These are phyloP conservation scores for Eucalyptus sp. DNA, from an alignment of 345 rosid species.

Conservation along the genomic window DNA sequence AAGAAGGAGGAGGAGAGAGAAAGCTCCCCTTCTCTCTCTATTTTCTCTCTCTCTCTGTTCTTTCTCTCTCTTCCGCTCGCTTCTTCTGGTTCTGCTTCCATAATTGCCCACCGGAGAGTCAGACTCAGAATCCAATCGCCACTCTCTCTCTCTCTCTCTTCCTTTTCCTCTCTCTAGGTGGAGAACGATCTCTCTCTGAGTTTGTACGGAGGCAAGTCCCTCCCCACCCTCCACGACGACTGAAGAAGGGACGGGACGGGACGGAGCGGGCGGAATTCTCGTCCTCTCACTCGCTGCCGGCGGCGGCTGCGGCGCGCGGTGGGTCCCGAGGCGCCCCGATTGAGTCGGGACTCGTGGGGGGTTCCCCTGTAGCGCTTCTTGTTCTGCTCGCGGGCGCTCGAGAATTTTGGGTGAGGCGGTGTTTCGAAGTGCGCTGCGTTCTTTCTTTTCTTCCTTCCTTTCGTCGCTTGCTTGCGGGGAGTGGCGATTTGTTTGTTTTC, in stretches of 20 bases:
- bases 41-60: neutral
- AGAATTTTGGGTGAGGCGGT: neutral
- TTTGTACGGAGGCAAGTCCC: neutral
- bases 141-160: neutral
- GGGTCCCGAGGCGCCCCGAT: neutral
- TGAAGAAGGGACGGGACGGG: neutral
- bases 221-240: neutral
- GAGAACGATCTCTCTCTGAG: neutral
- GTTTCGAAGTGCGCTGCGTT: neutral
- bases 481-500: neutral
- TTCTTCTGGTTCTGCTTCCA: neutral
- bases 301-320: too few species aligned
- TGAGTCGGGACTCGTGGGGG: neutral
- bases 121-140: neutral
- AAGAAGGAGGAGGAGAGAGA: neutral
- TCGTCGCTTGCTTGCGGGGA: neutral
- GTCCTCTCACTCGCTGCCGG: neutral
- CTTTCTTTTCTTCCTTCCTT: neutral
- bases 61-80: neutral
- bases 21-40: neutral
- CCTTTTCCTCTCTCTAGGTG: neutral
- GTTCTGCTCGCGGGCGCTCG: neutral
- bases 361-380: neutral
- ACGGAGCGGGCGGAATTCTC: neutral
- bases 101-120: neutral